Percentiles rank a stretch among this genome's conserved stretches.
Conservation (phyloP, 2,329 filamentous ascomycete genomes). For the Colletotrichum chlorophyti region DNA sequence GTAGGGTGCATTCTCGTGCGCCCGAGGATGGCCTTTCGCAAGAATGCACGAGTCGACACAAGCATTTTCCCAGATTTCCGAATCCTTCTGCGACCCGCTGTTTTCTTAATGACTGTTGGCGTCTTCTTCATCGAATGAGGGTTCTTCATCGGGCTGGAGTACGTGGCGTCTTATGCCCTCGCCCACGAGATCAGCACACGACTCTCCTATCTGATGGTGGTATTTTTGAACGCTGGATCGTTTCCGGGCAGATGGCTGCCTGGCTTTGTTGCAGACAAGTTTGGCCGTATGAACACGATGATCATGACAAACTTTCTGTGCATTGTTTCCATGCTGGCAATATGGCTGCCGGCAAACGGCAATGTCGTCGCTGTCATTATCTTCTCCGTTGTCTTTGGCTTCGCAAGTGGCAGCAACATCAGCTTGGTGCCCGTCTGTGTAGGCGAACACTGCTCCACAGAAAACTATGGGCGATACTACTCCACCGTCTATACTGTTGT, state of each 20-base stretch:
- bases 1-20: not conserved
- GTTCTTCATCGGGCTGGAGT: not conserved
- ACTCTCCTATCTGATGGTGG: not conserved
- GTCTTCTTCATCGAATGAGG: not conserved
- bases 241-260: not conserved
- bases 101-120: not conserved
- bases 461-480: constrained; percentile 73
- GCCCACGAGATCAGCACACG: not conserved
- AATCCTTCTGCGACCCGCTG: not conserved
- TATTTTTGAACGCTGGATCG: not conserved
- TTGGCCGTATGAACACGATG: not conserved
- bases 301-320: not conserved
- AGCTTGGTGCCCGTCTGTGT: constrained; percentile 75
- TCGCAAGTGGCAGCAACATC: constrained; percentile 73
- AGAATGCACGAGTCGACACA: not conserved
- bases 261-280: not conserved
- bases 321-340: not conserved
- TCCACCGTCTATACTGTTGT: constrained; percentile 75
- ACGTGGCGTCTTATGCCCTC: not conserved
- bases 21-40: not conserved
- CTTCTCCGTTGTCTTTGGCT: constrained; percentile 65
- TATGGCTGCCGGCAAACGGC: not conserved
- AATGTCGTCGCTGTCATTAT: not conserved
- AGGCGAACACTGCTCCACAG: constrained; percentile 71
- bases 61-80: not conserved